Evolutionary conservation across 176 grass and related monocot genomes (phyloP).

Genomic region (Musa schizocarpa): DNA sequence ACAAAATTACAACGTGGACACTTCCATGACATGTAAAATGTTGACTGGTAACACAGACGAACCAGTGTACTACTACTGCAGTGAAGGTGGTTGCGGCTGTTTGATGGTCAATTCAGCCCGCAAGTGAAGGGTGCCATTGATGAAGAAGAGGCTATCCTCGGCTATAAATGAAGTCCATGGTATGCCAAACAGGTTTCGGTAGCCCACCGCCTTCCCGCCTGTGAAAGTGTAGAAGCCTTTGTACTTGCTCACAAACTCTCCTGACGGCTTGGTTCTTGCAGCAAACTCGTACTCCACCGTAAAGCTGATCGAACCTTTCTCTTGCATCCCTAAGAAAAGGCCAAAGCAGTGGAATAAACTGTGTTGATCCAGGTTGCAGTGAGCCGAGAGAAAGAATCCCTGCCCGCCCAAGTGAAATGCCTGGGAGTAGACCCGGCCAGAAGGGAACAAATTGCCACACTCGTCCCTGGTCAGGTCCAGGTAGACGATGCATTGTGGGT

Average conservation of each 20-base stretch:
- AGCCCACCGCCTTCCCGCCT: conserved; percentile 22
- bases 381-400: conserved; percentile 26
- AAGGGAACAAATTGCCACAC: conserved; percentile 8
- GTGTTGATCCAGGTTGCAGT: conserved; percentile 28
- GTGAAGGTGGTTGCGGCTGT: background rate
- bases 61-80: background rate
- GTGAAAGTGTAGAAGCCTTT: conserved; percentile 26
- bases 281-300: conserved; percentile 23
- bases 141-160: conserved; percentile 19
- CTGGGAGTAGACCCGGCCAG: conserved; percentile 21
- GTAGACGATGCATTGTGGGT: conserved; percentile 23
- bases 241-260: conserved; percentile 23
- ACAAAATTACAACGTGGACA: background rate
- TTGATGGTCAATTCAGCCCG: conserved; percentile 25
- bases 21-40: background rate
- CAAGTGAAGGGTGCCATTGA: conserved; percentile 22
- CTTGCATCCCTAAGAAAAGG: conserved; percentile 29
- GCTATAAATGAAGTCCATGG: conserved; percentile 21
- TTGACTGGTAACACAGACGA: background rate
- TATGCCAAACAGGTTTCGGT: conserved; percentile 20
- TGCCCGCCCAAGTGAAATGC: conserved; percentile 25
- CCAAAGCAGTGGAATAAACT: conserved; percentile 24
- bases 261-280: conserved; percentile 7
- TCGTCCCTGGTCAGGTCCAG: conserved; percentile 23
- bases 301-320: conserved; percentile 25